Base-by-base conservation (phyloP, 148 eudicot genomes). In the Linanthus parryae region DNA sequence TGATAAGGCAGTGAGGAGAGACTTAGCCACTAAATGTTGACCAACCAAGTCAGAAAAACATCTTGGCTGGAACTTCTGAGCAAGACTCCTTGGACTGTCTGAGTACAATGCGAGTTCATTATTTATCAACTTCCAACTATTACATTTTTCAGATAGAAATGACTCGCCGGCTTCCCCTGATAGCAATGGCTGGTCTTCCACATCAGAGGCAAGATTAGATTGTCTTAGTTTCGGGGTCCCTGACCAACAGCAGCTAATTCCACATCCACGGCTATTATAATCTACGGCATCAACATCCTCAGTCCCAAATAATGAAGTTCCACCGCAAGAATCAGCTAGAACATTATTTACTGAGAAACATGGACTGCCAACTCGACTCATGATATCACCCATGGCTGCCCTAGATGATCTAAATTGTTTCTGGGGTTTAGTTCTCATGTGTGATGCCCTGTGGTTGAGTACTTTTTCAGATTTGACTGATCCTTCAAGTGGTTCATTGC, bases 171-270 rank as follows among this genome's bases (percentile, higher is more conserved):
- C 52, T 58, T 61, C 76, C 49, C 56, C 79, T 5, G 86, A 80
- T 52, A 89, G 55, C 42, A 90, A 59, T 19, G 95, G 92, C 40
- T 53, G 76, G 30, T 70, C 87, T 68, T 85, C 97, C 10, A 49
- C 65, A 61, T 78, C 74, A 59, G 69, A 73, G 41, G 65, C 66
- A 48, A 68, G 65, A 48, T 64, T 58, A 4, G 77, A 17, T 42
- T 63, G 84, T 65, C 79, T 67, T 9, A 68, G 73, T 48, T 74
- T 75, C 3, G 87, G 82, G 5, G 85, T 77, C 58, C 83, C 79
- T 25, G 96, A 77, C 91, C 91, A 92, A 61, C 99, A 92, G 33
- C 83, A 73, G 41, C 91, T 76, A 58, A 88, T 62, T 38, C 85
- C 84, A 69, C 88, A 92, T 40, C 96, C 99, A 47, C 53, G 69